phyloP scores from a whole-genome alignment of 2,329 filamentous ascomycete species.

The Arachnopeziza araneosa region DNA sequence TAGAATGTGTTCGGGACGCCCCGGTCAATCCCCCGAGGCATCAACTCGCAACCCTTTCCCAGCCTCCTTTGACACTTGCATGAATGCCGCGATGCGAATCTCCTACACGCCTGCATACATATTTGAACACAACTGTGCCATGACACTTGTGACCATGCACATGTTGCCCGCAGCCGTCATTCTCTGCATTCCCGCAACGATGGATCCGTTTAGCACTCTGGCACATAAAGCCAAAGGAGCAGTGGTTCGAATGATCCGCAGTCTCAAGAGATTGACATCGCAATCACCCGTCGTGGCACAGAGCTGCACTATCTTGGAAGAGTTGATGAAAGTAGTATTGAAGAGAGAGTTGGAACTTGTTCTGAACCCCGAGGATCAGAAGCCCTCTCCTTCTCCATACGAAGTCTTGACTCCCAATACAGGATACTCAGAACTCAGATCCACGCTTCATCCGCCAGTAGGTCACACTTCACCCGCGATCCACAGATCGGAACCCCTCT shows the following conservation, averaged over 20 bases:
- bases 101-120: neutral
- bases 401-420: neutral
- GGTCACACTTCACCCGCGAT: neutral
- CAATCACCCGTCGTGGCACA: neutral
- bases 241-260: neutral
- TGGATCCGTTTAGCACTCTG: neutral
- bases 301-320: neutral
- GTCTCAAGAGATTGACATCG: neutral
- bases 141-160: neutral
- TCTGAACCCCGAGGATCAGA: neutral
- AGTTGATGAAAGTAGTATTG: neutral
- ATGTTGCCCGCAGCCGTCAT: neutral
- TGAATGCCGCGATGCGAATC: neutral
- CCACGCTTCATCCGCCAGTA: neutral
- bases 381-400: neutral
- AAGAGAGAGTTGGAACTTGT: neutral
- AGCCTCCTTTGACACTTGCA: neutral
- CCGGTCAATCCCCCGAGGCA: neutral
- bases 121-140: neutral
- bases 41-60: neutral
- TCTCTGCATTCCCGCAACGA: neutral
- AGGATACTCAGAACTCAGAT: neutral
- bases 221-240: neutral
- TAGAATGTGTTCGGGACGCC: neutral
- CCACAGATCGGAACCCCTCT: neutral